Conservation (phyloP, 441 rosid genomes). For the Pelargonium myrrhifolium region DNA sequence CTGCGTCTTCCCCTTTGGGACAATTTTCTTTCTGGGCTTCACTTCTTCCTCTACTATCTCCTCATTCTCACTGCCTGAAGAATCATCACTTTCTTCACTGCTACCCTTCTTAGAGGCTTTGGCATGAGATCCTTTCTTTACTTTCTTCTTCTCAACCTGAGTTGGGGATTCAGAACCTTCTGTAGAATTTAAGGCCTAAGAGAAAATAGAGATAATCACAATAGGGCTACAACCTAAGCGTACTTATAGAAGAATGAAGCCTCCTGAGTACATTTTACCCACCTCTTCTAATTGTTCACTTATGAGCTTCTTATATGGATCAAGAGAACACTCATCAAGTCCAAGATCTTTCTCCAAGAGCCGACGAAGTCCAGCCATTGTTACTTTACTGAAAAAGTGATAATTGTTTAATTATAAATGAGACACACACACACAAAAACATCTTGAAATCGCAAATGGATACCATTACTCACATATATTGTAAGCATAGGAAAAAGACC, state of each 20-base stretch:
- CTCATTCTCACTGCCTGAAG: constrained; percentile 37
- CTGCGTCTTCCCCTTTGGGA: constrained; percentile 32
- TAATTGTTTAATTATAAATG: constrained; percentile 9
- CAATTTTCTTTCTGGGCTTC: constrained; percentile 43
- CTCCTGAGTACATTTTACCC: constrained; percentile 23
- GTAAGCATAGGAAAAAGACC: constrained; percentile 5
- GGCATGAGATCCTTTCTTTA: constrained; percentile 29
- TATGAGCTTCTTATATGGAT: constrained; percentile 59
- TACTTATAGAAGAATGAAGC: constrained; percentile 12
- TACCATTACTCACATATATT: neutral
- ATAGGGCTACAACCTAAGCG: constrained; percentile 11
- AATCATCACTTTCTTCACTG: constrained; percentile 12
- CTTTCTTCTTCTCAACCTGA: constrained; percentile 34
- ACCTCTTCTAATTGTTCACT: constrained; percentile 59
- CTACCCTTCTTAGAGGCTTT: constrained; percentile 8
- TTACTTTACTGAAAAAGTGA: constrained; percentile 40
- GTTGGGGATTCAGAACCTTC: constrained; percentile 37
- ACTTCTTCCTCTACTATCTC: constrained; percentile 38
- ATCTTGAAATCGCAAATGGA: neutral
- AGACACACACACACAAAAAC: neutral
- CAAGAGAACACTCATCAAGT: constrained; percentile 54
- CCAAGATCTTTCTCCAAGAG: constrained; percentile 77
- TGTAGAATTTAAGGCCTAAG: constrained; percentile 44
- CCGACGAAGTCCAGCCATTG: constrained; percentile 77
- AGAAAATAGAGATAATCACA: constrained; percentile 21